phyloP scores from a whole-genome alignment of 1,284 basidiomycete species.

The Apiotrichum gamsii region DNA sequence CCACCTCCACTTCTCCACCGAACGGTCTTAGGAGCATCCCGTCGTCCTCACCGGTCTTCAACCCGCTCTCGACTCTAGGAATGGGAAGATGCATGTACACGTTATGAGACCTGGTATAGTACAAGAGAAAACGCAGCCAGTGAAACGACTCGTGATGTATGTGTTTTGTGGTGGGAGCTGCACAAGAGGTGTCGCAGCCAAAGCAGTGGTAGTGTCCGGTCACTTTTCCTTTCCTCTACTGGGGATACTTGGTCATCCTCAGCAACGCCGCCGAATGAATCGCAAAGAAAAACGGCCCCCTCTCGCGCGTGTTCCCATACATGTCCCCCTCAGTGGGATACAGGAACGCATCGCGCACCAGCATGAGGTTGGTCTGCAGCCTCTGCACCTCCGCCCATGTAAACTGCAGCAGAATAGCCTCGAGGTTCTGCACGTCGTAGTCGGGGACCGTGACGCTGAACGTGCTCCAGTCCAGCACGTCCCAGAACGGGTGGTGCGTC shows the following conservation, averaged over 20 bases:
- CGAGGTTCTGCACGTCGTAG: constrained; percentile 34
- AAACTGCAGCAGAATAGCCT: constrained; percentile 36
- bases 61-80: too few species aligned
- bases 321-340: constrained; percentile 32
- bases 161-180: too few species aligned
- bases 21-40: too few species aligned
- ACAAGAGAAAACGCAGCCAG: too few species aligned
- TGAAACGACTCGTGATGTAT: too few species aligned
- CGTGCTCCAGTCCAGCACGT: constrained; percentile 44
- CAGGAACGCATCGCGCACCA: constrained; percentile 45
- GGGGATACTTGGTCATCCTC: constrained; percentile 28
- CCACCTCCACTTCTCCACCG: too few species aligned
- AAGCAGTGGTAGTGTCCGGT: too few species aligned
- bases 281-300: constrained; percentile 38
- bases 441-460: constrained; percentile 40
- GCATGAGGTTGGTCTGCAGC: constrained; percentile 42
- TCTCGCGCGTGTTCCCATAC: constrained; percentile 12
- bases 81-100: too few species aligned
- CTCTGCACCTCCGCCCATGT: constrained; percentile 26
- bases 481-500: constrained; percentile 41
- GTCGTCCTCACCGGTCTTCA: too few species aligned
- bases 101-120: too few species aligned
- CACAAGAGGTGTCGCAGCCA: too few species aligned
- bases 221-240: too few species aligned
- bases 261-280: constrained; percentile 36